Evolutionary conservation across 2,329 filamentous ascomycete species (phyloP).

Genomic region (Cladosporium phlei): DNA sequence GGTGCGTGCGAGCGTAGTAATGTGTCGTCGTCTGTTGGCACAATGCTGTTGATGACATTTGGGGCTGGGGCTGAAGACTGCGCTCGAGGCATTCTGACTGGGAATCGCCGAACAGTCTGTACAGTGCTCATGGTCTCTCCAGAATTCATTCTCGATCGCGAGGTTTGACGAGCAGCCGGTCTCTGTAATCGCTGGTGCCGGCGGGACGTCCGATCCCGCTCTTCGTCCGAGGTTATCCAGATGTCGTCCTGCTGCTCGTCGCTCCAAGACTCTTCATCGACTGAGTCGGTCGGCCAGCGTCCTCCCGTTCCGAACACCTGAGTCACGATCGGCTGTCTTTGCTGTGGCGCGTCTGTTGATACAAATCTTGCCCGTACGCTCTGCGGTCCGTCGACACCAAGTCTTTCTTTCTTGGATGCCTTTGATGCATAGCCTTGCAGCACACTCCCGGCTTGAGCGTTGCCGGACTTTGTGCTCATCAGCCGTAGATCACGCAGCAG

Average conservation of each 20-base stretch:
- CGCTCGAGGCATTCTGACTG: background rate
- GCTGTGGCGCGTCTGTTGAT: too few species aligned
- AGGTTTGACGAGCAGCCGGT: slow-evolving; percentile 21
- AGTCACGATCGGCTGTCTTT: background rate
- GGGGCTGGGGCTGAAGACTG: background rate
- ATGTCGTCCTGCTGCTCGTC: slow-evolving; percentile 24
- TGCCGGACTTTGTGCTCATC: slow-evolving; percentile 14
- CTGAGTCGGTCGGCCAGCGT: slow-evolving; percentile 22
- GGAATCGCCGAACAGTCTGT: background rate
- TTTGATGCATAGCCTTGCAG: slow-evolving; percentile 11
- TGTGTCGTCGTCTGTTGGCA: slow-evolving; percentile 19
- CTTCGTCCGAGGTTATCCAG: slow-evolving; percentile 29
- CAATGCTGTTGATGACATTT: slow-evolving; percentile 15
- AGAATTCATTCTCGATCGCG: slow-evolving; percentile 16
- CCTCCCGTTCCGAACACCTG: slow-evolving; percentile 1
- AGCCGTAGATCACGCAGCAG: slow-evolving; percentile 24
- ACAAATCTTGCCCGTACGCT: too few species aligned
- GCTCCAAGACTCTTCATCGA: slow-evolving; percentile 10
- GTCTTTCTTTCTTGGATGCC: background rate
- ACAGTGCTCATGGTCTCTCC: slow-evolving; percentile 19
- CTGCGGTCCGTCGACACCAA: too few species aligned
- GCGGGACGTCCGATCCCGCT: slow-evolving; percentile 6
- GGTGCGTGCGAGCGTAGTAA: slow-evolving; percentile 19
- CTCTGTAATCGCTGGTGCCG: slow-evolving; percentile 12
- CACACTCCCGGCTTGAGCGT: slow-evolving; percentile 14